Evolutionary conservation across 768 basidiomycete genomes (phyloP).

Genomic region (Holtermannia corniformis): DNA sequence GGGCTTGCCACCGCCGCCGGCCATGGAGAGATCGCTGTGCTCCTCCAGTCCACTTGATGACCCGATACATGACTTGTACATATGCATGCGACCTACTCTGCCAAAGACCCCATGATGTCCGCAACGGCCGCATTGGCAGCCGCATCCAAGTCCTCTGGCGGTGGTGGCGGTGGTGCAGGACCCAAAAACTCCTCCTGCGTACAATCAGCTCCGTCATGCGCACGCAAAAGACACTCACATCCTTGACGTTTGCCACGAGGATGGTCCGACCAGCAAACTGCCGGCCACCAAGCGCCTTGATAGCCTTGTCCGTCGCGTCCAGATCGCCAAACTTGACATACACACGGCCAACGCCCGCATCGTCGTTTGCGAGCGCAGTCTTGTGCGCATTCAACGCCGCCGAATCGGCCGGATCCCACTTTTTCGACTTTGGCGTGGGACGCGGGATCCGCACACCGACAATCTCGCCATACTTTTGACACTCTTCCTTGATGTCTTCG

Average conservation of each 20-base stretch:
- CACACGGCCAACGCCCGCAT: conserved; percentile 85
- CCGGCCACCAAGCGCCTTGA: conserved; percentile 76
- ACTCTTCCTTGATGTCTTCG: conserved; percentile 67
- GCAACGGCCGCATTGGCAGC: conserved; percentile 36
- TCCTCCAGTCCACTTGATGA: conserved; percentile 7
- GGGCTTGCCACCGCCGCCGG: background rate
- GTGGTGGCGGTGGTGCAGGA: conserved; percentile 36
- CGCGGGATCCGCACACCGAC: conserved; percentile 34
- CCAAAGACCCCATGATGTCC: conserved; percentile 26
- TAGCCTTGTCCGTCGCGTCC: conserved; percentile 56
- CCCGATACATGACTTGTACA: too few species aligned
- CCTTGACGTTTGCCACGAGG: conserved; percentile 35
- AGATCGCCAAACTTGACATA: conserved; percentile 75
- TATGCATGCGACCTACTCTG: background rate
- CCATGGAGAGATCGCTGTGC: background rate
- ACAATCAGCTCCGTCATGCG: background rate
- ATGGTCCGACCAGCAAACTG: conserved; percentile 43
- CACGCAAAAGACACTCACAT: conserved; percentile 20
- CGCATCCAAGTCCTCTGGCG: conserved; percentile 31
- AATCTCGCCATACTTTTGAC: conserved; percentile 34
- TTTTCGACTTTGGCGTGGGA: conserved; percentile 54
- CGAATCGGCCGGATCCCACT: conserved; percentile 49
- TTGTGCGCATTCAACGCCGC: conserved; percentile 62
- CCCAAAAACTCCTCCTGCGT: conserved; percentile 39
- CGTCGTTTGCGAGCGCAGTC: conserved; percentile 48